Evolutionary conservation across 2,329 filamentous ascomycete species (phyloP), one percentile per base, ranked within the genome.

Genomic region (Myriosclerotinia curreyana): DNA sequence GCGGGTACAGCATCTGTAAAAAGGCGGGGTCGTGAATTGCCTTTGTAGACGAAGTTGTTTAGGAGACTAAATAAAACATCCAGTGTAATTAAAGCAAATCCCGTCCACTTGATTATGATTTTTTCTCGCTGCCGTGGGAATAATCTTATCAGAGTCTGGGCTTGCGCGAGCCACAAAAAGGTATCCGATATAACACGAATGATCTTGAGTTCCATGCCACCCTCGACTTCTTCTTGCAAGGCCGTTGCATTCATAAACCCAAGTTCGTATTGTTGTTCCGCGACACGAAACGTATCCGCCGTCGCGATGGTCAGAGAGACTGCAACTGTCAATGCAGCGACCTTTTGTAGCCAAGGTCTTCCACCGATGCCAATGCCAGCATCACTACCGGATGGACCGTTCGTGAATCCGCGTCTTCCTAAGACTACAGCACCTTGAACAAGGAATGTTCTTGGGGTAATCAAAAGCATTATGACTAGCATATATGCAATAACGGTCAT

Each of bases 71-170:
- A 99, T 14, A 93, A 86, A 51, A 94, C 88, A 74, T 98, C 94
- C 66, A 97, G 83, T 0, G 92, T 85, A 72, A 99, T 97, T 64
- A 99, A 84, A 3, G 90, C 92, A 74, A 98, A 97, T 1, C 94
- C 95, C 20, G 94, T 92, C 94, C 94, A 99, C 79, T 98, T 98
- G 78, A 99, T 99, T 69, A 98, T 91, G 60, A 98, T 88, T 78
- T 98, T 98, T 78, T 99, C 95, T 73, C 96, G 91, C 74, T 98
- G 94, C 42, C 95, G 91, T 9, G 95, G 95, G 71, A 99, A 99
- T 1, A 99, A 82, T 61, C 95, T 89, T 71, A 98, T 98, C 65
- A 99, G 79, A 0, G 95, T 99, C 78, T 99, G 95, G 1, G 96
- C 94, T 77, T 99, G 95, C 1, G 95, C 95, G 48, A 99, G 86